Evolutionary conservation across 2,329 filamentous ascomycete genomes (phyloP), one percentile per base, ranked within the genome.

Genomic region (Colletotrichum sp.): DNA sequence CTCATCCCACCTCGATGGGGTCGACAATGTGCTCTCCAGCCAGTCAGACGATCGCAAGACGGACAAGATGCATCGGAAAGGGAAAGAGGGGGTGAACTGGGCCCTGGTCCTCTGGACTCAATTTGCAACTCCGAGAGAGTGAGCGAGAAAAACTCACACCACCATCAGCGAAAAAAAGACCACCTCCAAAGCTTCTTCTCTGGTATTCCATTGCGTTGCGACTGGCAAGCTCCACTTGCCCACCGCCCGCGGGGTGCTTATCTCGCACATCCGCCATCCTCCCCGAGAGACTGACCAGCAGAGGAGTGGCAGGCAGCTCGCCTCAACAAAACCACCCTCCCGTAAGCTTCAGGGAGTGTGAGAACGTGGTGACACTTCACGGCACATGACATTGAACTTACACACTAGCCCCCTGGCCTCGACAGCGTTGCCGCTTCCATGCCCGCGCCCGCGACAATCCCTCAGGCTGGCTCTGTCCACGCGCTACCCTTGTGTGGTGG

Each of bases 321-420:
- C 70, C 74, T 74, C 71, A 76, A 74, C 74, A 74, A 74, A 69
- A 74, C 21, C 32, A 12, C 61, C 34, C 24, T 67, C 38, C 28
- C 34, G 32, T n/a, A 8, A 48, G 32, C 74, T 34, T 21, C 63
- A 68, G 70, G 73, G 73, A 73, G 70, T 60, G 72, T 63, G 63
- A 63, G 69, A 72, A 38, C 24, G 52, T 67, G 58, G 70, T 69
- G 70, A 75, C 74, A 75, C 64, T 61, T 68, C 63, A 69, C 65
- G 65, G 64, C 70, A 75, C 65, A 75, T 74, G 70, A 65, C 74
- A 73, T 73, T 21, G 21, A 32, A 66, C 58, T 74, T 24, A 68
- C 32, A 60, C 58, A 60, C 58, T 74, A 76, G 71, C 21, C 30
- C 38, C n/a, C 71, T 61, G 43, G 74, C 43, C 64, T 73, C 70